Conservation (phyloP, 2,329 filamentous ascomycete species). For the Ceratocystis cacaofunesta region DNA sequence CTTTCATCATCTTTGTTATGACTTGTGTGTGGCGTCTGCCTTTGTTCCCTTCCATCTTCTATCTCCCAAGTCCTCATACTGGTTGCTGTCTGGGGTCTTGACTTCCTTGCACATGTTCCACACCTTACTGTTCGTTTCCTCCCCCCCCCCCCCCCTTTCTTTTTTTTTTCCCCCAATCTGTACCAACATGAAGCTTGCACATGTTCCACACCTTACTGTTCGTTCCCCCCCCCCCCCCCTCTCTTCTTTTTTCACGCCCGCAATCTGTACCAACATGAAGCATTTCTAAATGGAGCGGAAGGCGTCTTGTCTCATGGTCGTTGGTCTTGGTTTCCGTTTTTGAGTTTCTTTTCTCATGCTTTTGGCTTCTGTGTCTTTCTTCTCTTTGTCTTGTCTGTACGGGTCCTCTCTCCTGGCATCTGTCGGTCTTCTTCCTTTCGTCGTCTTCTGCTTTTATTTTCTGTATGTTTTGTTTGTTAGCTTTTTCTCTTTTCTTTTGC, state of each 20-base stretch:
- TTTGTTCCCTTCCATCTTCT: not conserved
- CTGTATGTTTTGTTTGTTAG: not conserved
- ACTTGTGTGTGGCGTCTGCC: not conserved
- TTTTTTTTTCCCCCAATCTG: not conserved
- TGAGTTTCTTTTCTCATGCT: not conserved
- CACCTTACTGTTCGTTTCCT: not conserved
- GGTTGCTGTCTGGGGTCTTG: not conserved
- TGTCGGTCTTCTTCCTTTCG: not conserved
- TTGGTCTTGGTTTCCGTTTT: not conserved
- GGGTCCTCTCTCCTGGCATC: not conserved
- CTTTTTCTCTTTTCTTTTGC: not conserved
- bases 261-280: slow-evolving; percentile 1
- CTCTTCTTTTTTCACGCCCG: not conserved
- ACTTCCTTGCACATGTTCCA: not conserved
- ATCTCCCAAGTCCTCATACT: not conserved
- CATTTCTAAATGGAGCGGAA: not conserved
- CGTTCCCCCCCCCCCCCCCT: not conserved
- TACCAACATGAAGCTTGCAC: not conserved
- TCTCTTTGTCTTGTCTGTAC: not conserved
- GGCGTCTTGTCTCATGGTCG: not conserved
- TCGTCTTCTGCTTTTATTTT: not conserved
- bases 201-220: not conserved
- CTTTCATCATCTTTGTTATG: not conserved
- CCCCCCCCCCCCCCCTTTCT: too few species aligned
- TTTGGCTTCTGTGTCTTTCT: not conserved